Conservation (phyloP, 257 asterid genomes). For the Scutellaria minor region DNA sequence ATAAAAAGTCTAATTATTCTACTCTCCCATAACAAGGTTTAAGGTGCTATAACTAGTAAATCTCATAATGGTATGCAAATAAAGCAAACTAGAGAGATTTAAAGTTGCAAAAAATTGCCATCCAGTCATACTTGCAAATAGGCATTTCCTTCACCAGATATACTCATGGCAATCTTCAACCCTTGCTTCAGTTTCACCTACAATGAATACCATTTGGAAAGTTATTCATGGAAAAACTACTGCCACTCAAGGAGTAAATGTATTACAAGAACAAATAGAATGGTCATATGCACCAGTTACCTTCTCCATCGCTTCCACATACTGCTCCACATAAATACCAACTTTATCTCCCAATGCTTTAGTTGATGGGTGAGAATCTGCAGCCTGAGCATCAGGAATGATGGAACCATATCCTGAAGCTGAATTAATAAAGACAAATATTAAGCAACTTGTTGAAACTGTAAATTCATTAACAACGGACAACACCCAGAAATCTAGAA, state of each 20-base stretch:
- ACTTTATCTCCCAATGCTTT: constrained; percentile 77
- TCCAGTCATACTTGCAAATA: constrained; percentile 75
- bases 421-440: constrained; percentile 40
- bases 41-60: constrained; percentile 18
- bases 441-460: constrained; percentile 14
- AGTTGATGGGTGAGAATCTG: constrained; percentile 73
- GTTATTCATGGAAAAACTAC: constrained; percentile 7
- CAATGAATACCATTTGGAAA: constrained; percentile 31
- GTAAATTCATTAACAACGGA: constrained; percentile 2
- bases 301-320: constrained; percentile 94
- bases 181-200: constrained; percentile 97
- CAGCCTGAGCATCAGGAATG: constrained; percentile 77
- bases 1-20: constrained; percentile 6
- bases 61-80: neutral
- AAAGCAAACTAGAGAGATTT: neutral
- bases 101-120: constrained; percentile 30
- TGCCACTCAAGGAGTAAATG: constrained; percentile 19
- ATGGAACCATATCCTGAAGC: constrained; percentile 91
- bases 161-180: constrained; percentile 84
- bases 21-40: constrained; percentile 15
- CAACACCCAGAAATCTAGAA: constrained; percentile 3
- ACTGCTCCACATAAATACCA: constrained; percentile 66
- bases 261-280: constrained; percentile 24
- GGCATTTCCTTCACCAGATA: constrained; percentile 93
- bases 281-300: constrained; percentile 43